phyloP scores from a whole-genome alignment of 2,329 filamentous ascomycete genomes.

The Xylariaceae sp. region DNA sequence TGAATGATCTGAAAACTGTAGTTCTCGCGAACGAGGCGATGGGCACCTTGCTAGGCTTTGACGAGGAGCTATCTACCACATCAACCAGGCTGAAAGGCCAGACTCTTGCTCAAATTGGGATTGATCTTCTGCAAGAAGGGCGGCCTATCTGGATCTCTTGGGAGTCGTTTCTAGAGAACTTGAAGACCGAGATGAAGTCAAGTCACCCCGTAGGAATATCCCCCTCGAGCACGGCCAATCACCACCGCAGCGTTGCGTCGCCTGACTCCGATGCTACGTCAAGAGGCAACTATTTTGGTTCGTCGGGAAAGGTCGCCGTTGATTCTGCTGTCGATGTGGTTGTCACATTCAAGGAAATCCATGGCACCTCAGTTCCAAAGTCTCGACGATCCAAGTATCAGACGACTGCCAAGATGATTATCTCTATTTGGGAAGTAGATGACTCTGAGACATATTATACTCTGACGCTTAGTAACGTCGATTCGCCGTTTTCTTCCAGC shows the following conservation, averaged over 20 bases:
- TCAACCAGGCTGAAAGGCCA: conserved; percentile 62
- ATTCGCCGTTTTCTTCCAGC: conserved; percentile 35
- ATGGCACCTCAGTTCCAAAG: conserved; percentile 36
- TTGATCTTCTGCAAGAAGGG: conserved; percentile 70
- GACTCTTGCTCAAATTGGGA: conserved; percentile 64
- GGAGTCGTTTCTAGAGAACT: conserved; percentile 54
- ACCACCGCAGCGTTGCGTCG: conserved; percentile 31
- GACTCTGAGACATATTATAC: conserved; percentile 67
- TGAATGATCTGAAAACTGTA: conserved; percentile 66
- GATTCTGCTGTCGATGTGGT: conserved; percentile 67
- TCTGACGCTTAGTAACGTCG: conserved; percentile 66
- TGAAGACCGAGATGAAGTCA: conserved; percentile 42
- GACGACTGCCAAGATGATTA: conserved; percentile 68
- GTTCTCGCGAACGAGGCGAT: conserved; percentile 73
- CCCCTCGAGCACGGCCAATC: conserved; percentile 12
- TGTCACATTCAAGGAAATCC: conserved; percentile 48
- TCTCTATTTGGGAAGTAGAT: conserved; percentile 68
- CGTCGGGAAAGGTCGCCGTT: conserved; percentile 36
- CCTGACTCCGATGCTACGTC: conserved; percentile 31
- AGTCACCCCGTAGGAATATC: conserved; percentile 12
- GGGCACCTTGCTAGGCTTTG: conserved; percentile 62
- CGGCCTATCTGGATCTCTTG: conserved; percentile 55
- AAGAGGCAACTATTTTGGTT: conserved; percentile 31
- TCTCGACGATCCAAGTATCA: conserved; percentile 37
- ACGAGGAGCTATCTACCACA: conserved; percentile 40